phyloP scores from a whole-genome alignment of 192 early-diverging fungal genomes.

The Linnemannia elongata region DNA sequence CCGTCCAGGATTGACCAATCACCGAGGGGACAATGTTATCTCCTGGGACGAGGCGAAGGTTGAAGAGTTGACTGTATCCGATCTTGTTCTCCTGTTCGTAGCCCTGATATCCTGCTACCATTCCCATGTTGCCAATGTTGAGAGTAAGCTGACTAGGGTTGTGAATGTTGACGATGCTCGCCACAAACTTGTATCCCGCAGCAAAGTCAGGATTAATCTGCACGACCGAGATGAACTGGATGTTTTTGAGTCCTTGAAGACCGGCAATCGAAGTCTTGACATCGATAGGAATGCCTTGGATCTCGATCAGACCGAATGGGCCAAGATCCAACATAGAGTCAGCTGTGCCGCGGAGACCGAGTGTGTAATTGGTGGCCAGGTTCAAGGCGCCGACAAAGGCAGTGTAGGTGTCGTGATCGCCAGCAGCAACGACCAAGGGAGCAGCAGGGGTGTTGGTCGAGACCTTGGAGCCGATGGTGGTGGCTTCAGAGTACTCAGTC shows the following conservation, averaged over 20 bases:
- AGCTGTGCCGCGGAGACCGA: constrained; percentile 61
- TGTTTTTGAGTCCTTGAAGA: constrained; percentile 31
- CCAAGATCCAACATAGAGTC: constrained; percentile 52
- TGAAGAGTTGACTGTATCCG: not conserved
- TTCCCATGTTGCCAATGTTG: constrained; percentile 9
- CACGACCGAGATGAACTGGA: not conserved
- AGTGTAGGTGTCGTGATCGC: constrained; percentile 60
- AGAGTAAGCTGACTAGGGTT: constrained; percentile 54
- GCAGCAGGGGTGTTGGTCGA: no score
- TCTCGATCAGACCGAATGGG: constrained; percentile 51
- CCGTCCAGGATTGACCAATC: no score
- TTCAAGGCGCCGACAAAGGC: constrained; percentile 61
- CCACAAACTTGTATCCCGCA: not conserved
- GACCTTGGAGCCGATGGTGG: no score
- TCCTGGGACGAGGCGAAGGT: constrained; percentile 26
- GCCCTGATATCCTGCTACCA: constrained; percentile 1
- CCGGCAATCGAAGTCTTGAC: constrained; percentile 49
- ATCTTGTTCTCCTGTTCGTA: not conserved
- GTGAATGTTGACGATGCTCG: constrained; percentile 9
- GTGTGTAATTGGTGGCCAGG: constrained; percentile 31
- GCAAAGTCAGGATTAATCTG: not conserved
- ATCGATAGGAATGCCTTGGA: constrained; percentile 56
- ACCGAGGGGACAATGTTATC: not conserved
- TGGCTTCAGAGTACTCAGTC: no score
- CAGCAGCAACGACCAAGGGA: no score